These are phyloP conservation scores for Scleromitrula shiraiana DNA, from an alignment of 2,329 filamentous ascomycete species.

Conservation along the genomic window DNA sequence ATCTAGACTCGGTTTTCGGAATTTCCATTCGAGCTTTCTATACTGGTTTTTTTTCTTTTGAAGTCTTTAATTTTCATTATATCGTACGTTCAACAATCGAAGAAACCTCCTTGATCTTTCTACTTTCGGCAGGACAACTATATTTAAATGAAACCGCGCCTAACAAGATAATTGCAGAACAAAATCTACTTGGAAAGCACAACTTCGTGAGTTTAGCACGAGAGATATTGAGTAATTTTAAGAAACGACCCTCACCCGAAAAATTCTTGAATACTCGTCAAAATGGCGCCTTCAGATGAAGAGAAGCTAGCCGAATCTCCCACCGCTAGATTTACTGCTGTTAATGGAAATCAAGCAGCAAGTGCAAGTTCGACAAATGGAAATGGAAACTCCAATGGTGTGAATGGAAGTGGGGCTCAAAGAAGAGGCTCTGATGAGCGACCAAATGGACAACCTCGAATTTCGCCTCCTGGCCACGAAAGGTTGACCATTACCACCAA, in stretches of 20 bases:
- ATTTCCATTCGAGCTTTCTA: background rate
- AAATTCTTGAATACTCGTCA: background rate
- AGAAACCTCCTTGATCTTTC: background rate
- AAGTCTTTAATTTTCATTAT: background rate
- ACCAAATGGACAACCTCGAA: slow-evolving; percentile 25
- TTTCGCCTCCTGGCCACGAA: slow-evolving; percentile 28
- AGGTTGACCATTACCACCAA: slow-evolving; percentile 28
- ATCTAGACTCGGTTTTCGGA: background rate
- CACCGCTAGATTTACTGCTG: slow-evolving; percentile 30
- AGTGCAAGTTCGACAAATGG: background rate
- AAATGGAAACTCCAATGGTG: slow-evolving; percentile 7
- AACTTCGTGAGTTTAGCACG: slow-evolving; percentile 22
- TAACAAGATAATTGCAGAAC: slow-evolving; percentile 15
- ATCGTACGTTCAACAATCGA: slow-evolving; percentile 8
- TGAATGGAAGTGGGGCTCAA: slow-evolving; percentile 17
- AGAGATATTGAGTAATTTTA: slow-evolving; percentile 16
- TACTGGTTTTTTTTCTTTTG: background rate
- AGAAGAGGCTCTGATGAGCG: slow-evolving; percentile 27
- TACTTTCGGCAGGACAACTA: slow-evolving; percentile 2
- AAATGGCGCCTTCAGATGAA: slow-evolving; percentile 18
- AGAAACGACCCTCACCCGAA: background rate
- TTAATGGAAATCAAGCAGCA: slow-evolving; percentile 25
- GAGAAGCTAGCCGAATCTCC: slow-evolving; percentile 22
- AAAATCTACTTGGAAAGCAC: slow-evolving; percentile 15
- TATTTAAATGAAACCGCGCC: slow-evolving; percentile 11